Conservation (phyloP, 2,329 filamentous ascomycete genomes). For the Epichloe gansuensis region DNA sequence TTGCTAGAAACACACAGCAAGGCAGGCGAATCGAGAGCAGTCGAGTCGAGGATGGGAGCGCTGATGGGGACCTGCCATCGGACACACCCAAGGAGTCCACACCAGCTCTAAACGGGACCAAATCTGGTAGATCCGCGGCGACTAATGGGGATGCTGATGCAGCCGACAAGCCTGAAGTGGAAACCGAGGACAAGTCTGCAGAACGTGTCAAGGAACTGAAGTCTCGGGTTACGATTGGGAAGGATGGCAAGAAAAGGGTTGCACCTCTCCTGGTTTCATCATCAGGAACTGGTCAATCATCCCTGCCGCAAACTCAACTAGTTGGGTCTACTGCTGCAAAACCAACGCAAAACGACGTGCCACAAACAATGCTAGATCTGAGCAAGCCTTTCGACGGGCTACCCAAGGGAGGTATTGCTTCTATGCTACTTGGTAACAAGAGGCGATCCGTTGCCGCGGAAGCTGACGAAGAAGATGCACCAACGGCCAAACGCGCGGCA, state of each 20-base stretch:
- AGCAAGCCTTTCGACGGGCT: constrained; percentile 90
- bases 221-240: constrained; percentile 84
- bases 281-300: constrained; percentile 75
- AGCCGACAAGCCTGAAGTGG: constrained; percentile 25
- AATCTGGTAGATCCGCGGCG: constrained; percentile 26
- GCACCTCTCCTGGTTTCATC: constrained; percentile 85
- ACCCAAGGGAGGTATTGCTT: constrained; percentile 75
- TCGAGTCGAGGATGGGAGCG: constrained; percentile 95
- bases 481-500: constrained; percentile 36
- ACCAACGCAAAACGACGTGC: constrained; percentile 53
- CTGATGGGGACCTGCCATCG: constrained; percentile 70
- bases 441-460: constrained; percentile 65
- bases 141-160: constrained; percentile 28
- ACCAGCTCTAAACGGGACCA: constrained; percentile 40
- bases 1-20: constrained; percentile 85
- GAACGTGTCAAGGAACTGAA: constrained; percentile 56
- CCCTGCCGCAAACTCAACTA: constrained; percentile 76
- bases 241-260: constrained; percentile 94
- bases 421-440: constrained; percentile 87
- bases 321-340: constrained; percentile 62
- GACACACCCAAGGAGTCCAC: constrained; percentile 38
- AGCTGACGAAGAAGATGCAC: constrained; percentile 55
- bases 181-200: constrained; percentile 40
- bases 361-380: constrained; percentile 75
- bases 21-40: constrained; percentile 76